Base-by-base conservation (phyloP, 164 flowering plant species). In the Piper betle region DNA sequence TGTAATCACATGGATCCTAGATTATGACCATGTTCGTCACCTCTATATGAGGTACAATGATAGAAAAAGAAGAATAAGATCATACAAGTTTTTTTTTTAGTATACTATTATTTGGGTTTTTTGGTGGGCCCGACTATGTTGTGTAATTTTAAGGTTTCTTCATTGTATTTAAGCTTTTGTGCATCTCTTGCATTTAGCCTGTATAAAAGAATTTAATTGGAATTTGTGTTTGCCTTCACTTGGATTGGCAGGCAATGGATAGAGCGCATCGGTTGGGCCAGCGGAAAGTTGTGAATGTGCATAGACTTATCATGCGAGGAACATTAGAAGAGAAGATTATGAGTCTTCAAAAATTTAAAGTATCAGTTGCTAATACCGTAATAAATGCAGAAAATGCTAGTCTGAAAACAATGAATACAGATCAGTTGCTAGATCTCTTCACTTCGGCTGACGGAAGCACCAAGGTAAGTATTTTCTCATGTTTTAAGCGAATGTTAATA, bases 241-340 rank as follows among this genome's bases (percentile, higher is more conserved):
- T 19, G 4, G 5, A 55, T 57, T 33, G 39, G 77, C 82, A 94
- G 97, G 99, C 99, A 65, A 94, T 91, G 99, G 99, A 94, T 72
- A 81, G 97, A 82, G 99, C 99, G 16, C 99, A 94, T 68, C 79
- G 96, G 66, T 77, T 94, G 62, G 99, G 99, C 33, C 99, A 91
- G 71, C 75, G 78, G 59, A 94, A 81, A 71, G 96, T 91, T 37
- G 99, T 94, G 58, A 80, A 94, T 77, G 97, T 94, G n/a, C 97
- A 91, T 69, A 96, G 97, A 25, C 96, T 94, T 18, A 91, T 94
- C 41, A 91, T 94, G 97, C 84, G 99, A 58, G 99, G 96, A 64
- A 91, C 97, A 42, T 71, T 94, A 69, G 99, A 94, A 75, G 99
- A 94, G 79, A 94, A 87, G 75, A 94, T 91, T 39, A 94, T 94